Base-by-base conservation (phyloP, 257 asterid species). In the Nicotiana otophora region DNA sequence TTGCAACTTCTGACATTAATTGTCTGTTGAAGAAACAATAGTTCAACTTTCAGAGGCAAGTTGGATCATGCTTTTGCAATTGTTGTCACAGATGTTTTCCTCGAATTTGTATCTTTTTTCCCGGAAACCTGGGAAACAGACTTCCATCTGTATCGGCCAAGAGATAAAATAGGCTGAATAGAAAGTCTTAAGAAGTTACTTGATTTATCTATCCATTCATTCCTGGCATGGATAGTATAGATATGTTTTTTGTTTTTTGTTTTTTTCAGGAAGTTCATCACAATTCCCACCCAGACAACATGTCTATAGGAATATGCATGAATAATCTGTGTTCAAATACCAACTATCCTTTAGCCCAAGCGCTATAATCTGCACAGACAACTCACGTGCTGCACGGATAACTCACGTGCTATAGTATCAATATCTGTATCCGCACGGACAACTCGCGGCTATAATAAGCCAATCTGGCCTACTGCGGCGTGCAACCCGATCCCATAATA, bases 181-280 rank as follows among this genome's bases (percentile, higher is more conserved):
- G 80, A 8, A 51, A 53, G 63, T 80, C 83, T 87, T 85, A 89
- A 87, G 87, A 91, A 86, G 86, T 81, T 87, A 85, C 82, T 84
- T 53, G 46, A 66, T 82, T 80, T 81, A 81, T 86, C 61, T 87
- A 19, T 81, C 76, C 48, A 46, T 82, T 81, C 80, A 17, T 63
- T 82, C 84, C 83, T 62, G 33, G 33, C 67, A 76, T 72, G 82
- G 84, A 83, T 81, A 62, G 78, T 33, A 83, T 68, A 83, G 81
- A 86, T 64, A 26, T 82, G 57, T 60, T 28, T 85, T 82, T 66
- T 65, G 9, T 14, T 5, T 75, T 78, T 84, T 85, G 68, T 82
- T 85, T 82, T 82, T 82, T 85, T 84, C 84, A 82, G 88, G 78
- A 77, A 84, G 5, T n/a, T n/a, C n/a, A n/a, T n/a, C n/a, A n/a